These are phyloP conservation scores for Phytophthora lateralis DNA, from an alignment of 352 stramenopile genomes.

Conservation along the genomic window DNA sequence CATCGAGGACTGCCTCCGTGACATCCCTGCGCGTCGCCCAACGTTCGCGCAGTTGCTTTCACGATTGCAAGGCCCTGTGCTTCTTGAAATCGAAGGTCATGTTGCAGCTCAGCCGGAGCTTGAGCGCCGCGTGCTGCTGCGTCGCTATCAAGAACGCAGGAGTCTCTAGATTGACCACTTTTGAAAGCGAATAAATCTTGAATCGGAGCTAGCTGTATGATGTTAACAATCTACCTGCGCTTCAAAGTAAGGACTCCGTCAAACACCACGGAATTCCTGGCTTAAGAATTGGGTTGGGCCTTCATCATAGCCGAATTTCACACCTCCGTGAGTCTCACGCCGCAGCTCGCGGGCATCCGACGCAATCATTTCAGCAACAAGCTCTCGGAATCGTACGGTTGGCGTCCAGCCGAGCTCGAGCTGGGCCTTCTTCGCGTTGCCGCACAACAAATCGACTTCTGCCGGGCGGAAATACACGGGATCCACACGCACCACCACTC, in stretches of 20 bases:
- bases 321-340: constrained; percentile 14
- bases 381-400: constrained; percentile 90
- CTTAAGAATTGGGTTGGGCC: constrained; percentile 14
- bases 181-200: constrained; percentile 14
- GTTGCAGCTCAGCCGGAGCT: constrained; percentile 43
- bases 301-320: constrained; percentile 6
- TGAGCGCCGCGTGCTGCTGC: constrained; percentile 42
- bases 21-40: constrained; percentile 58
- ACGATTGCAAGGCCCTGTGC: constrained; percentile 77
- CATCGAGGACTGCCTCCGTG: constrained; percentile 77
- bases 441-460: constrained; percentile 97
- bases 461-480: constrained; percentile 98
- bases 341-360: constrained; percentile 61
- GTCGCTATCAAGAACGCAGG: constrained; percentile 38
- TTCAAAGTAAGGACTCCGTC: background rate
- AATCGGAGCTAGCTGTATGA: background rate
- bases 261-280: constrained; percentile 15
- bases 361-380: constrained; percentile 97
- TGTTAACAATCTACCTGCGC: background rate
- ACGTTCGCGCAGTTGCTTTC: constrained; percentile 78
- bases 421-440: constrained; percentile 95
- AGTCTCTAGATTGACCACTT: constrained; percentile 33
- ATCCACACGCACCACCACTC: constrained; percentile 95
- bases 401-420: constrained; percentile 92
- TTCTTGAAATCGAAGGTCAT: constrained; percentile 77